These are phyloP conservation scores for Phytophthora sojae DNA, from an alignment of 352 stramenopile species.

Conservation along the genomic window DNA sequence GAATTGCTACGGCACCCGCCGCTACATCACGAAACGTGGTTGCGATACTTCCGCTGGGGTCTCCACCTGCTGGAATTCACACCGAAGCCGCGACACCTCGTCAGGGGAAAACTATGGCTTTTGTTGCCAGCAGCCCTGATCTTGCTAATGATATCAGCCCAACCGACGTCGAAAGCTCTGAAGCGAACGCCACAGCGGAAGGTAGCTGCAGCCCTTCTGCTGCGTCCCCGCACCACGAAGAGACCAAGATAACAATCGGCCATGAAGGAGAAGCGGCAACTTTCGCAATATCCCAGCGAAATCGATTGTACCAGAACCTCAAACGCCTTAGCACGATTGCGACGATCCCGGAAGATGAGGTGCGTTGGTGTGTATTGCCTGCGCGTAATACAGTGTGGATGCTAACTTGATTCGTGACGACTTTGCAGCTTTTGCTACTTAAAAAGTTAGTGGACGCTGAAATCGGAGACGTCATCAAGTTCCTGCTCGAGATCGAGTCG, in stretches of 20 bases:
- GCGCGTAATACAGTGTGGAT: too few species aligned
- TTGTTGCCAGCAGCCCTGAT: conserved; percentile 12
- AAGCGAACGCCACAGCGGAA: neutral
- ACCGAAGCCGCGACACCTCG: neutral
- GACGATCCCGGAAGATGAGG: conserved; percentile 64
- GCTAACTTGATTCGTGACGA: neutral
- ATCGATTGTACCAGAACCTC: conserved; percentile 72
- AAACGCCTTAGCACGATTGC: conserved; percentile 61
- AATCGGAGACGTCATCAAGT: conserved; percentile 73
- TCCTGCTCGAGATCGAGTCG: conserved; percentile 58
- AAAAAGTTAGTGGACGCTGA: conserved; percentile 82
- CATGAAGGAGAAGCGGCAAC: conserved; percentile 40
- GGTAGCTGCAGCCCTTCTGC: neutral
- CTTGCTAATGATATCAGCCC: neutral
- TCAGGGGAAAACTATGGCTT: conserved; percentile 11
- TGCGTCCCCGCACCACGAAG: conserved; percentile 38
- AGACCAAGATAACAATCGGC: conserved; percentile 68
- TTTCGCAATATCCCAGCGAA: conserved; percentile 61
- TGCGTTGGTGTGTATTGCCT: conserved; percentile 23
- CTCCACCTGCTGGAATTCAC: neutral
- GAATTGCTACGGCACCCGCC: conserved; percentile 32
- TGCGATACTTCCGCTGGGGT: conserved; percentile 1
- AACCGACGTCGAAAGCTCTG: neutral
- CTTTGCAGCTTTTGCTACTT: conserved; percentile 61
- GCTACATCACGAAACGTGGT: conserved; percentile 14